phyloP scores from a whole-genome alignment of 2,329 filamentous ascomycete species.

The Aureobasidium sp. region DNA sequence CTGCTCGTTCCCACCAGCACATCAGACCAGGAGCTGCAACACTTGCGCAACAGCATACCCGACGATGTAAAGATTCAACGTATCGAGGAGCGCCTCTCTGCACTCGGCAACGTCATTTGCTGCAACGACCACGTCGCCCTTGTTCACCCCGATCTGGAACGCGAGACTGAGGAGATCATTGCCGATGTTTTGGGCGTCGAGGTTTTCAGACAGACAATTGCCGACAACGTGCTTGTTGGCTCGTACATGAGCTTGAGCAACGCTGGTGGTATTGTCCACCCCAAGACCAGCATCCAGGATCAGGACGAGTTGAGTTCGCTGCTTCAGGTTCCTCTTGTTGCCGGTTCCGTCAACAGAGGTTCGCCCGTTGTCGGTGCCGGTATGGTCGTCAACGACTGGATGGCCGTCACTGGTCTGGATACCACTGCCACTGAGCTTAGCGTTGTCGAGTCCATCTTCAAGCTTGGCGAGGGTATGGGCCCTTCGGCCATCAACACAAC shows the following conservation, averaged over 20 bases:
- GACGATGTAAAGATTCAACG: constrained; percentile 90
- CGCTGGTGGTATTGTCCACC: constrained; percentile 92
- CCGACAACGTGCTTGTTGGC: constrained; percentile 92
- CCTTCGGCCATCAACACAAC: constrained; percentile 70
- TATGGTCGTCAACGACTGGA: constrained; percentile 97
- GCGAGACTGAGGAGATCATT: constrained; percentile 97
- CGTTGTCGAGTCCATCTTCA: constrained; percentile 93
- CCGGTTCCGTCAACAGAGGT: constrained; percentile 87
- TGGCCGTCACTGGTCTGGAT: constrained; percentile 85
- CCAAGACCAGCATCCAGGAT: constrained; percentile 93
- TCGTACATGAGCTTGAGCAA: constrained; percentile 96
- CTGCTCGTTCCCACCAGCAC: constrained; percentile 93
- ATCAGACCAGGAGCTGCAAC: constrained; percentile 95
- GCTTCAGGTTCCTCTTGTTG: constrained; percentile 91
- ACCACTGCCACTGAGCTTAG: constrained; percentile 96
- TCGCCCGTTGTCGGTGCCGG: constrained; percentile 91
- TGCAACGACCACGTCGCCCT: constrained; percentile 95
- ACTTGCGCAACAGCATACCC: constrained; percentile 89
- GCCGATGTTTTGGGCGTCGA: constrained; percentile 86
- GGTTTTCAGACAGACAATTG: constrained; percentile 88
- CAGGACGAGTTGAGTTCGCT: constrained; percentile 93
- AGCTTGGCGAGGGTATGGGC: constrained; percentile 77
- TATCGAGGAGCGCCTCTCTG: constrained; percentile 93
- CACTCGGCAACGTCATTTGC: constrained; percentile 93
- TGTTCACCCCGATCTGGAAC: constrained; percentile 91